Percentiles rank a stretch among this genome's conserved stretches.
Evolutionary conservation across 73 alveolate species (phyloP).

Genomic region (Uronychia setigera): DNA sequence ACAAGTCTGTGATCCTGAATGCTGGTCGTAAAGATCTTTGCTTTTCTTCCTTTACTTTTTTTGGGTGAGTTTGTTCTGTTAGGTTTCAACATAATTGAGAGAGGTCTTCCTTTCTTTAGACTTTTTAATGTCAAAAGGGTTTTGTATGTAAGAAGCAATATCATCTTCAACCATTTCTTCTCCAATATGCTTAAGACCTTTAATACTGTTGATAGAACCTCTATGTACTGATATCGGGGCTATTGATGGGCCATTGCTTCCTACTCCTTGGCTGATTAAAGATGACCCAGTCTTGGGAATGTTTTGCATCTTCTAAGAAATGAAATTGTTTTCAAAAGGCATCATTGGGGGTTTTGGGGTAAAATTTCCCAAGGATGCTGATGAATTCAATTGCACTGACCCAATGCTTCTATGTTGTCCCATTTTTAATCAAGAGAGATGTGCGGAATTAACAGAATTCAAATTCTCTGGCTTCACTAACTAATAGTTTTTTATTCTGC

Average conservation of each 20-base stretch:
- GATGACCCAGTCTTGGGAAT: too few relatives aligned
- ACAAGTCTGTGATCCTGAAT: too few relatives aligned
- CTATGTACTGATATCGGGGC: not conserved
- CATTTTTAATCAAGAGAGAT: not conserved
- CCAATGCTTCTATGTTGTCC: not conserved
- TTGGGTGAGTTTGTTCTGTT: not conserved
- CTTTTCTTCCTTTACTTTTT: not conserved
- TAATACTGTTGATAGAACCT: not conserved
- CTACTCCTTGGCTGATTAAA: too few relatives aligned
- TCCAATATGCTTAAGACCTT: not conserved
- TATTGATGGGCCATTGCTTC: too few relatives aligned
- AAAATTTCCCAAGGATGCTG: not conserved
- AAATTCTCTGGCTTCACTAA: not conserved
- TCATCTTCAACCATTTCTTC: not conserved
- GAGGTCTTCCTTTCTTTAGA: not conserved
- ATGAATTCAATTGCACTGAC: not conserved
- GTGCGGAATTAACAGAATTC: not conserved
- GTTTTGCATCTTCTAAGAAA: not conserved
- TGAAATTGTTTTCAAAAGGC: not conserved
- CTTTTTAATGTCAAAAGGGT: not conserved
- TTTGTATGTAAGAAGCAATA: not conserved
- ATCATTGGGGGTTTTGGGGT: not conserved
- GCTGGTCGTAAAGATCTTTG: not conserved
- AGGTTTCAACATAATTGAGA: not conserved
- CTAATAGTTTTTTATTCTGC: not conserved